These are phyloP conservation scores for Trichosporon coremiiforme DNA, from an alignment of 1,284 basidiomycete species.

Conservation along the genomic window DNA sequence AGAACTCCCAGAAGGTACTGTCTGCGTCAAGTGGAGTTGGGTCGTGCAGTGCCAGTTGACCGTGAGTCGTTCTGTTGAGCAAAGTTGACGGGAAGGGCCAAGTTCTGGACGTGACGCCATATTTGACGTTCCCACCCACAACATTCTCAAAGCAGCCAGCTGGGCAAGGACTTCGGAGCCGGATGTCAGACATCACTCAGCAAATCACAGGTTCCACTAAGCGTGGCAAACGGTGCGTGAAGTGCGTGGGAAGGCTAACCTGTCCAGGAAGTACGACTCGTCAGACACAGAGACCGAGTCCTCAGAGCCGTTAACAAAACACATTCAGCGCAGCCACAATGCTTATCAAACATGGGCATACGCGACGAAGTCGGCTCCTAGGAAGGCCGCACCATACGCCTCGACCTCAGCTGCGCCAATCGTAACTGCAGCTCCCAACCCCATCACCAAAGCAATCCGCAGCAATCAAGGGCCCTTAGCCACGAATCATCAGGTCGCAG, in stretches of 20 bases:
- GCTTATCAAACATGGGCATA: not conserved
- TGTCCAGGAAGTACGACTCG: conserved; percentile 35
- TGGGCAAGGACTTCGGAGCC: not conserved
- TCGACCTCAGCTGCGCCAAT: not conserved
- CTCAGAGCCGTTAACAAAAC: conserved; percentile 20
- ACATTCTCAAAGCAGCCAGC: conserved; percentile 30
- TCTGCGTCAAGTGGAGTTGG: conserved; percentile 51
- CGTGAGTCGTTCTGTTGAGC: conserved; percentile 29
- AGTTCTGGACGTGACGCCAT: conserved; percentile 36
- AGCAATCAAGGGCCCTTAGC: conserved; percentile 23
- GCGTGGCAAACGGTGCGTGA: not conserved
- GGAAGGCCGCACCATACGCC: not conserved
- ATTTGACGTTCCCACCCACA: conserved; percentile 41
- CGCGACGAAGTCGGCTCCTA: not conserved
- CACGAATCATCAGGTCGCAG: conserved; percentile 37
- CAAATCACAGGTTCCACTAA: conserved; percentile 27
- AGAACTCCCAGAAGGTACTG: conserved; percentile 45
- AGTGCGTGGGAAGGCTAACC: not conserved
- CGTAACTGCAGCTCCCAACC: not conserved
- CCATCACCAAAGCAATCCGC: not conserved
- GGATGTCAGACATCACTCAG: conserved; percentile 40
- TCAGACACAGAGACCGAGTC: conserved; percentile 49
- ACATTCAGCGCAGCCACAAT: not conserved
- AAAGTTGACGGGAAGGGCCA: conserved; percentile 27
- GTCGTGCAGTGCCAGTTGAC: conserved; percentile 41